Evolutionary conservation across 2,329 filamentous ascomycete species (phyloP), one percentile per base, ranked within the genome.

Genomic region (Fusarium dlaminii): DNA sequence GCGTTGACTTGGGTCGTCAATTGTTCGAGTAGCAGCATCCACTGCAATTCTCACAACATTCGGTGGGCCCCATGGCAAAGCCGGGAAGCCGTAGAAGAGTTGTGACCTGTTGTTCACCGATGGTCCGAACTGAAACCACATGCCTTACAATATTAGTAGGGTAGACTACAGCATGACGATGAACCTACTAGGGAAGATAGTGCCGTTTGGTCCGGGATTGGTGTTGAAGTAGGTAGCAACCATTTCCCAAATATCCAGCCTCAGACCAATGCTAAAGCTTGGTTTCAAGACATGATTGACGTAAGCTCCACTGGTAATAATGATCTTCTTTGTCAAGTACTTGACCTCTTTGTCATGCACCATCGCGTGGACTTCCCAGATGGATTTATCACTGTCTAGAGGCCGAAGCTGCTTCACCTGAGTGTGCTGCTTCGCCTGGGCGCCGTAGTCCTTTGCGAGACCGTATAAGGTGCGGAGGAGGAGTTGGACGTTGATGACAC

Each of bases 161-260:
- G 4, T 17, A 3, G 1, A 15, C 8, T 0, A 8, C 7, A 10
- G 11, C 10, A 15, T 9, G 5, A 6, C 3, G 20, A 6, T 29
- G 5, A 1, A 60, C 65, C 20, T 60, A 63, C 70, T 73, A 3
- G 70, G 70, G 4, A 73, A 73, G 4, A 73, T 69, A 13, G 72
- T 74, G 5, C 72, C 72, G 13, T 64, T 68, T 0, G 70, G 72
- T 13, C 70, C 72, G 9, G 72, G 70, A 20, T 74, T 73, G 9
- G 55, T 34, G 29, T 70, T 73, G 9, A 73, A 74, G 18, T 74
- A 74, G 4, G 46, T 70, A 11, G 66, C 72, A 18, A 74, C 61
- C 72, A 74, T 74, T 36, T 74, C 72, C 72, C 72, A 74, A 2
- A 74, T 74, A 9, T 74, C 48, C 8, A 74, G 32, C 8, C 68